Conservation (phyloP, 2,329 filamentous ascomycete genomes). For the Fusarium clavum region DNA sequence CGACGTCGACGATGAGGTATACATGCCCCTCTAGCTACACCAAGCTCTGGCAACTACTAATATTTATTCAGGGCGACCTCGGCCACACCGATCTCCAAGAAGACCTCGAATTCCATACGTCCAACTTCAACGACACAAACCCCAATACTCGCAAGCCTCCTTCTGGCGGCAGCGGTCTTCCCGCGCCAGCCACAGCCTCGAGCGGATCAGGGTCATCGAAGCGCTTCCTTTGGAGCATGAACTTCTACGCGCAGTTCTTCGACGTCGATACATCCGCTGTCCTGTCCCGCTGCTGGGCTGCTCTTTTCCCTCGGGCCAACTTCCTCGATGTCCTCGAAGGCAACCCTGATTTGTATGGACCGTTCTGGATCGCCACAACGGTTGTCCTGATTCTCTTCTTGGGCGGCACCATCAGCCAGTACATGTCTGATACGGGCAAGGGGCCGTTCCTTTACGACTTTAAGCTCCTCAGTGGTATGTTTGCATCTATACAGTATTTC, state of each 20-base stretch:
- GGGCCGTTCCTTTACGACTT: slow-evolving; percentile 93
- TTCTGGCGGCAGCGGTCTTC: slow-evolving; percentile 63
- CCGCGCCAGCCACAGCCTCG: slow-evolving; percentile 66
- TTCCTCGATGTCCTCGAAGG: slow-evolving; percentile 98
- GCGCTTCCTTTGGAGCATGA: slow-evolving; percentile 90
- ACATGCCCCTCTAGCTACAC: slow-evolving; percentile 28
- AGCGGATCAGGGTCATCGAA: slow-evolving; percentile 67
- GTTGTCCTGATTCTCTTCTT: slow-evolving; percentile 96
- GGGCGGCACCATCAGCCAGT: slow-evolving; percentile 94
- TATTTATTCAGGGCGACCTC: slow-evolving; percentile 80
- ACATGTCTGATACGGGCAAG: slow-evolving; percentile 75
- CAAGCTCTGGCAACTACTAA: slow-evolving; percentile 28
- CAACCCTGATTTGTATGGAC: slow-evolving; percentile 95
- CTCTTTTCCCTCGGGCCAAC: slow-evolving; percentile 91
- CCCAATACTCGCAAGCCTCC: slow-evolving; percentile 61
- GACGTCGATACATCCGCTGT: slow-evolving; percentile 96
- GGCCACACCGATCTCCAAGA: slow-evolving; percentile 98
- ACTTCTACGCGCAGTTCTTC: slow-evolving; percentile 98
- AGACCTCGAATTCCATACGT: slow-evolving; percentile 98
- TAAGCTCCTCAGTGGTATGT: slow-evolving; percentile 80
- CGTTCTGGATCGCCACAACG: slow-evolving; percentile 98
- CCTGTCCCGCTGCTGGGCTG: slow-evolving; percentile 84
- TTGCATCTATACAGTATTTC: background rate
- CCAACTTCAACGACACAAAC: slow-evolving; percentile 77
- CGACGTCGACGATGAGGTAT: slow-evolving; percentile 93